Conservation (phyloP, 139 green algal species). For the Tetraselmis striata region DNA sequence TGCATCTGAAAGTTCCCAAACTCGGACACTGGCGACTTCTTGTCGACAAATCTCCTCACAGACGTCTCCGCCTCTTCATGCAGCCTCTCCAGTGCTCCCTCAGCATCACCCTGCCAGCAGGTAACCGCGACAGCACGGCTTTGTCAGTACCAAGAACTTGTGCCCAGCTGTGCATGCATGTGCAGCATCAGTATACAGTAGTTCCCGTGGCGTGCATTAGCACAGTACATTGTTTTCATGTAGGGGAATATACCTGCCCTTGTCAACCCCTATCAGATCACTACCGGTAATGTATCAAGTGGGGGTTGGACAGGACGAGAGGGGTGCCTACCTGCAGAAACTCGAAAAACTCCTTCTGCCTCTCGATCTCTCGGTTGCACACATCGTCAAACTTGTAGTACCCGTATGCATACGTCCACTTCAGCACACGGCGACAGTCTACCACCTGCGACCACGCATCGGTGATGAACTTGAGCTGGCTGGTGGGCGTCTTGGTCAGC, state of each 20-base stretch:
- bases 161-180: neutral
- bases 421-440: conserved; percentile 91
- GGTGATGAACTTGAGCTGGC: conserved; percentile 84
- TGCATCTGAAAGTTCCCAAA: conserved; percentile 65
- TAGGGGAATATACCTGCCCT: too few species aligned
- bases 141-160: too few species aligned
- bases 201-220: neutral
- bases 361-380: conserved; percentile 20
- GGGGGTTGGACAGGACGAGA: neutral
- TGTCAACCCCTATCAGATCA: too few species aligned
- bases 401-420: conserved; percentile 95
- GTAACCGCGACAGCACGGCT: neutral
- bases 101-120: conserved; percentile 63
- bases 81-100: conserved; percentile 60
- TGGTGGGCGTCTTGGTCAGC: conserved; percentile 69
- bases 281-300: neutral
- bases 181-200: neutral
- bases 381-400: conserved; percentile 80
- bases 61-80: conserved; percentile 5
- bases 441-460: conserved; percentile 81
- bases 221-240: too few species aligned
- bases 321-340: conserved; percentile 66
- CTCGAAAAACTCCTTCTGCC: conserved; percentile 80
- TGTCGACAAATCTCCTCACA: conserved; percentile 3
- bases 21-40: conserved; percentile 5